phyloP scores from a whole-genome alignment of 768 basidiomycete genomes.

The Kwoniella heveanensis region DNA sequence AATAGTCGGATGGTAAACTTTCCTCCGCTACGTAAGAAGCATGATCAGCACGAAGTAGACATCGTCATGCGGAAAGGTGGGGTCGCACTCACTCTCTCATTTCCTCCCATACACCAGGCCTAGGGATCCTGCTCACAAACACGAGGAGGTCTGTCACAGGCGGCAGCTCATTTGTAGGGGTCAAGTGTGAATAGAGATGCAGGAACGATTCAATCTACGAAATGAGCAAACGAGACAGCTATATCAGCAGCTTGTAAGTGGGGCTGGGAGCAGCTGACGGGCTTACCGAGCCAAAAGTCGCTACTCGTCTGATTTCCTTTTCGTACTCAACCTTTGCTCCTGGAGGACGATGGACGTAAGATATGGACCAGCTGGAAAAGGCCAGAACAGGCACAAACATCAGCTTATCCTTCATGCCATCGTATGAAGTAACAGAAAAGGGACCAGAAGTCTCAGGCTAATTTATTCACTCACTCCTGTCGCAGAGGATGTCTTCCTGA shows the following conservation, averaged over 20 bases:
- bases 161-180: constrained; percentile 76
- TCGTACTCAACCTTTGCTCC: constrained; percentile 91
- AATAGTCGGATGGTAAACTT: constrained; percentile 93
- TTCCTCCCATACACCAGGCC: constrained; percentile 91
- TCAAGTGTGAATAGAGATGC: constrained; percentile 88
- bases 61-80: background rate
- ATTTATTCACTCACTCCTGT: constrained; percentile 39
- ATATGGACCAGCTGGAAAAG: constrained; percentile 50
- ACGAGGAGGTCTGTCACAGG: constrained; percentile 93
- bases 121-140: constrained; percentile 79
- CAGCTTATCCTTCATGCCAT: no score
- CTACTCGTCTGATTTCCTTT: constrained; percentile 89
- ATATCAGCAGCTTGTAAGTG: no score
- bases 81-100: constrained; percentile 65
- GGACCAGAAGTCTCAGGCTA: no score
- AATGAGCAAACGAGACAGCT: background rate
- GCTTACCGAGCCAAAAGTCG: constrained; percentile 81
- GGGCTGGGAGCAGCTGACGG: background rate
- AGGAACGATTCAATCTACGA: constrained; percentile 89
- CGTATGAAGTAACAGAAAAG: no score
- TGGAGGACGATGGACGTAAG: constrained; percentile 69
- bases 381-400: background rate
- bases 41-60: constrained; percentile 18
- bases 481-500: constrained; percentile 43
- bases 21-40: constrained; percentile 64